Evolutionary conservation across 2,329 filamentous ascomycete genomes (phyloP).

Genomic region (Aspergillus transmontanensis): DNA sequence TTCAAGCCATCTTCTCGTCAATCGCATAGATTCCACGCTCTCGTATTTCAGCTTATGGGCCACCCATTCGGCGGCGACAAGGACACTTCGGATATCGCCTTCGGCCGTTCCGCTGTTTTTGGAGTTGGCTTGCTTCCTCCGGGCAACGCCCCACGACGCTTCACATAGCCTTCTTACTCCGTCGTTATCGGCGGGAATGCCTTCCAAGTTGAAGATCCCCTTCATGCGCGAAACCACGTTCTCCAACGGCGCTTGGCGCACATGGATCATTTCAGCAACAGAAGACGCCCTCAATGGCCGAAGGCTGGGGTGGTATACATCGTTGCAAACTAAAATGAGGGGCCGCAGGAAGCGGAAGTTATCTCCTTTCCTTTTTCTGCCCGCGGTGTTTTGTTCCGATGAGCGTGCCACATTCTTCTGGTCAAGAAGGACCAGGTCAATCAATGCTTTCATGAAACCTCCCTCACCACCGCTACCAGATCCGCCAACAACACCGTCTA

Average conservation of each 20-base stretch:
- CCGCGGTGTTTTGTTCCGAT: constrained; percentile 26
- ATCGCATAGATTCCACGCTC: constrained; percentile 37
- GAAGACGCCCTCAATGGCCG: constrained; percentile 81
- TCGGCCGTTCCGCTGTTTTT: constrained; percentile 50
- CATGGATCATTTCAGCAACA: constrained; percentile 86
- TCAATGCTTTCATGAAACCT: constrained; percentile 91
- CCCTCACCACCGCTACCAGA: constrained; percentile 79
- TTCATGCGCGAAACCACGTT: constrained; percentile 82
- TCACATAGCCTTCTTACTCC: constrained; percentile 75
- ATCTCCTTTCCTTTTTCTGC: constrained; percentile 70
- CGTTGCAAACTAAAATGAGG: constrained; percentile 93
- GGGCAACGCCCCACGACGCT: constrained; percentile 65
- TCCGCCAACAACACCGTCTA: constrained; percentile 88
- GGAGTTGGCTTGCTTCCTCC: constrained; percentile 54
- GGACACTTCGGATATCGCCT: constrained; percentile 64
- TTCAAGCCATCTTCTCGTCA: constrained; percentile 65
- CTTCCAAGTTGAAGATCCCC: constrained; percentile 83
- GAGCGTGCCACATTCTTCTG: constrained; percentile 69
- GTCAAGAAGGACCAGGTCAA: constrained; percentile 84
- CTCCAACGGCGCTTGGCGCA: constrained; percentile 84
- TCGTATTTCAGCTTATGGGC: constrained; percentile 60
- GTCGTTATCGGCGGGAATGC: constrained; percentile 83
- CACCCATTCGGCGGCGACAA: constrained; percentile 68
- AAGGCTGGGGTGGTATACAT: constrained; percentile 89
- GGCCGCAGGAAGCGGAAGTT: constrained; percentile 85